Conservation (phyloP, 2,329 filamentous ascomycete species). For the Didymella lethalis region DNA sequence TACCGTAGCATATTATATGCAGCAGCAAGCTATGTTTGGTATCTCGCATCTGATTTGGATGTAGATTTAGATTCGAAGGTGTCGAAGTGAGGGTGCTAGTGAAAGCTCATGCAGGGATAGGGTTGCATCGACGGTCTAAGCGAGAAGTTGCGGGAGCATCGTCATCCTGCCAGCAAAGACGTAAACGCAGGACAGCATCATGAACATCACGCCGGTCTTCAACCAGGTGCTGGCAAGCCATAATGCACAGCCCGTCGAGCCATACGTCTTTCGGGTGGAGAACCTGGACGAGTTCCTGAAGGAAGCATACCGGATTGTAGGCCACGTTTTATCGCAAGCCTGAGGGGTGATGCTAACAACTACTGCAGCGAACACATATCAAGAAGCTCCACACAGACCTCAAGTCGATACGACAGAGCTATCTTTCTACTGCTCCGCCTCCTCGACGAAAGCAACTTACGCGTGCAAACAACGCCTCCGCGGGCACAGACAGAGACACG, state of each 20-base stretch:
- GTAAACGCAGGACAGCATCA: slow-evolving; percentile 33
- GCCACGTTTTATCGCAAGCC: slow-evolving; percentile 43
- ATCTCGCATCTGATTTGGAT: not conserved
- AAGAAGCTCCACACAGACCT: slow-evolving; percentile 80
- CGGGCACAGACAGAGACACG: slow-evolving; percentile 54
- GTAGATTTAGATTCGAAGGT: not conserved
- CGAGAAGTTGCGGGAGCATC: slow-evolving; percentile 38
- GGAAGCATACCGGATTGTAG: slow-evolving; percentile 91
- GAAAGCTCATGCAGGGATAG: slow-evolving; percentile 19
- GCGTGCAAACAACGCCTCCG: slow-evolving; percentile 38
- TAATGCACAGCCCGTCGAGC: slow-evolving; percentile 61
- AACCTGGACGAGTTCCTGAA: slow-evolving; percentile 85
- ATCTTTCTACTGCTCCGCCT: slow-evolving; percentile 81
- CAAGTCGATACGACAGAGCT: slow-evolving; percentile 82
- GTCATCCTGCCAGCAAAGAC: slow-evolving; percentile 32
- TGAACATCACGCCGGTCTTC: slow-evolving; percentile 73
- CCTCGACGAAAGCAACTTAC: slow-evolving; percentile 61
- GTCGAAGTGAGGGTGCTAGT: slow-evolving; percentile 1
- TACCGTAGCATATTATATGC: not conserved
- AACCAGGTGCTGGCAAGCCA: slow-evolving; percentile 71
- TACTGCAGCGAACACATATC: slow-evolving; percentile 80
- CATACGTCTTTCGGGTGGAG: slow-evolving; percentile 51
- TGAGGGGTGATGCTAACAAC: slow-evolving; percentile 29
- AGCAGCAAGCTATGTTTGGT: not conserved
- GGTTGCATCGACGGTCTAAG: slow-evolving; percentile 21